These are phyloP conservation scores for Eimeria acervulina DNA, from an alignment of 169 alveolate genomes.

Conservation along the genomic window DNA sequence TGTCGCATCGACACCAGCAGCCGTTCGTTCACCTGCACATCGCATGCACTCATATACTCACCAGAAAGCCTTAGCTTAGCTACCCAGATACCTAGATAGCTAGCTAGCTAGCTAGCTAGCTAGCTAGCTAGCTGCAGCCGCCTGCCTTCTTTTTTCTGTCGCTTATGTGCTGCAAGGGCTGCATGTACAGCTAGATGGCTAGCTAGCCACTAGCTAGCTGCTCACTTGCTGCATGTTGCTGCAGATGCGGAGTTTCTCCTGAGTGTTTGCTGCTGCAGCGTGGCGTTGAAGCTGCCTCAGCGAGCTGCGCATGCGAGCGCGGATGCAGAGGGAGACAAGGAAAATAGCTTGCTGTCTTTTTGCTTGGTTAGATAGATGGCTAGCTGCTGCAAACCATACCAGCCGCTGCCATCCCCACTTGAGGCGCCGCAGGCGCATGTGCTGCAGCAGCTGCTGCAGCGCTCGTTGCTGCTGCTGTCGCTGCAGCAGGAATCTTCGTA, in stretches of 20 bases:
- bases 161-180: background rate
- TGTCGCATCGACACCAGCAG: conserved; percentile 9
- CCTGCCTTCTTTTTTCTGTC: background rate
- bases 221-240: conserved; percentile 68
- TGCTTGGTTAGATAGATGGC: background rate
- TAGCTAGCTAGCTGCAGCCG: conserved; percentile 17
- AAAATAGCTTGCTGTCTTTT: background rate
- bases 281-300: conserved; percentile 25
- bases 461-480: conserved; percentile 30
- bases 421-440: conserved; percentile 44
- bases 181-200: background rate
- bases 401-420: conserved; percentile 44
- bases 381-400: background rate
- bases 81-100: background rate
- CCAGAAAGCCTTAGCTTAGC: background rate
- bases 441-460: conserved; percentile 58
- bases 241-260: conserved; percentile 1
- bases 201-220: background rate
- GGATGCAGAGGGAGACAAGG: conserved; percentile 16
- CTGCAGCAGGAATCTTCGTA: background rate
- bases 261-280: conserved; percentile 11
- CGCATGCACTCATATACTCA: background rate
- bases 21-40: conserved; percentile 61
- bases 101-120: background rate
- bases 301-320: conserved; percentile 47